Evolutionary conservation across 2,329 filamentous ascomycete genomes (phyloP).

Genomic region (Aspergillus chevalieri): DNA sequence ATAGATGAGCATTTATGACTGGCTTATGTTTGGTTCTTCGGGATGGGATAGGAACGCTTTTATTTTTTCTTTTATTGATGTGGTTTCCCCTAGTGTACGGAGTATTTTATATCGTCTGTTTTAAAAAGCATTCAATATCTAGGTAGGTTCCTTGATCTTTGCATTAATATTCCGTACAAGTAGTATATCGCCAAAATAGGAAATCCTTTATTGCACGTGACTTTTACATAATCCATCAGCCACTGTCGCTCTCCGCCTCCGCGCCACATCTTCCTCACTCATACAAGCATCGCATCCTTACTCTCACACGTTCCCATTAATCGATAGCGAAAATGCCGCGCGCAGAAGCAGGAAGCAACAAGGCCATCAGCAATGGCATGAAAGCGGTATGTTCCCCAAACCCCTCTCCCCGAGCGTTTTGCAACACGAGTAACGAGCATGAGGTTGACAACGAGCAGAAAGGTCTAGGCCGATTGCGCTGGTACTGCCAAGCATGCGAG

Average conservation of each 20-base stretch:
- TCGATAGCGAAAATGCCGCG: conserved; percentile 63
- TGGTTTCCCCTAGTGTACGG: conserved; percentile 18
- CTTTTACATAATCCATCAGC: background rate
- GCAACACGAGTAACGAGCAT: background rate
- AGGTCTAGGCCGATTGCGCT: conserved; percentile 69
- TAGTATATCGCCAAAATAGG: background rate
- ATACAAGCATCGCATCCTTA: background rate
- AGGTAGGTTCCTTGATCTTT: too few relatives aligned
- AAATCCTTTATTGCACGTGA: background rate
- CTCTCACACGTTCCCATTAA: background rate
- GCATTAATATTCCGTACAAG: too few relatives aligned
- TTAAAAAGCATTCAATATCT: too few relatives aligned
- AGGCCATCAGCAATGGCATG: conserved; percentile 83
- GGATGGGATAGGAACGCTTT: background rate
- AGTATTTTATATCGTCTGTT: conserved; percentile 6
- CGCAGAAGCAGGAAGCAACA: conserved; percentile 88
- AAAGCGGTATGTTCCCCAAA: conserved; percentile 63
- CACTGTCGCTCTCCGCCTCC: background rate
- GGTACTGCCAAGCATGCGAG: conserved; percentile 84
- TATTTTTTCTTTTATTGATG: conserved; percentile 9
- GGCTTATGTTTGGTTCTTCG: background rate
- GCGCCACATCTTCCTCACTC: conserved; percentile 8
- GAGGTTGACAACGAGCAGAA: conserved; percentile 22
- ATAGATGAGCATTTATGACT: background rate
- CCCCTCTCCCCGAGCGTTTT: background rate